A percentile compares a stretch with the other conserved stretches of the same genome.
Evolutionary conservation across 2,329 filamentous ascomycete genomes (phyloP).

Genomic region (Colletotrichum simmondsii): DNA sequence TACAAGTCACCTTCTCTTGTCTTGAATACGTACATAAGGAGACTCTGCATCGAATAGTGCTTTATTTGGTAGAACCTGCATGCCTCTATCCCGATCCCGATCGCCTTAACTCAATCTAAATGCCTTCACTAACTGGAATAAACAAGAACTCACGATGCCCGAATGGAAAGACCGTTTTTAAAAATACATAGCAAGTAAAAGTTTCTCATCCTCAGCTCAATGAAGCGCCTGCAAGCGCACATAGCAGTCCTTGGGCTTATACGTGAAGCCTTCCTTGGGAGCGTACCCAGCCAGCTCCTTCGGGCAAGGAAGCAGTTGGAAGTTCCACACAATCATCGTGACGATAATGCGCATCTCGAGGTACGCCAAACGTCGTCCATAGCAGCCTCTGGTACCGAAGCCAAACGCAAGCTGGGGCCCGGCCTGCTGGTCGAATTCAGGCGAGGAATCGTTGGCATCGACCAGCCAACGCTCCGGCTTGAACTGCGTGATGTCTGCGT

Average conservation of each 20-base stretch:
- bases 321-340: conserved; percentile 50
- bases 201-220: background rate
- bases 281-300: background rate
- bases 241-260: background rate
- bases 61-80: background rate
- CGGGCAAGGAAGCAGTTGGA: conserved; percentile 39
- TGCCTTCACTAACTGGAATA: background rate
- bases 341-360: conserved; percentile 46
- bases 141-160: background rate
- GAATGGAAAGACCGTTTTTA: no score
- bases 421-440: conserved; percentile 43
- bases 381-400: conserved; percentile 48
- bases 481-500: conserved; percentile 28
- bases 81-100: background rate
- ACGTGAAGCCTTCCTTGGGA: background rate
- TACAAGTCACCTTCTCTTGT: no score
- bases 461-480: conserved; percentile 38
- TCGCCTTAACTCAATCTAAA: background rate
- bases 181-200: no score
- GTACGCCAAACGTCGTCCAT: conserved; percentile 48
- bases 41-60: background rate
- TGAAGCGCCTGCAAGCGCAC: background rate
- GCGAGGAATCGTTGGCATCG: conserved; percentile 2
- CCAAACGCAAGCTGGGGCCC: conserved; percentile 50
- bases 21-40: no score